Percentiles rank a stretch among this genome's conserved stretches.
Conservation (phyloP, 2,329 filamentous ascomycete species). For the Fusarium foetens region DNA sequence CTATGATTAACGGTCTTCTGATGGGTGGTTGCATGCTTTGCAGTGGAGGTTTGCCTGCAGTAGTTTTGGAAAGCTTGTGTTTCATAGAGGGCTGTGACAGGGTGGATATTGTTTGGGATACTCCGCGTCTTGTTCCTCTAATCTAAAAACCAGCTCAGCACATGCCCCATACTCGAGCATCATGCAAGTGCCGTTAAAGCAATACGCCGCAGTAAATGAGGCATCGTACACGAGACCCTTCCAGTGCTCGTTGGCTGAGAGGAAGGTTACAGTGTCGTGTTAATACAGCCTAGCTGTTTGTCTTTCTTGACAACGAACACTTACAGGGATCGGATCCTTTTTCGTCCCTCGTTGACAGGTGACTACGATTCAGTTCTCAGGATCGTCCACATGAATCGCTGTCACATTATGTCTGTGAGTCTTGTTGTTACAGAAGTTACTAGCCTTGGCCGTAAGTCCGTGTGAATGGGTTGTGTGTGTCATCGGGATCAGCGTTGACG, state of each 20-base stretch:
- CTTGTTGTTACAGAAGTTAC: constrained; percentile 4
- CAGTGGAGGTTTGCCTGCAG: constrained; percentile 20
- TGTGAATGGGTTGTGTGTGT: constrained; percentile 3
- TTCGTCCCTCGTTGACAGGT: constrained; percentile 12
- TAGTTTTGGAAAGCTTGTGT: constrained; percentile 13
- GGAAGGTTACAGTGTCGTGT: constrained; percentile 3
- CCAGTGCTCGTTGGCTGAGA: background rate
- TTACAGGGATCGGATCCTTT: constrained; percentile 13
- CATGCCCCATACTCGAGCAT: background rate
- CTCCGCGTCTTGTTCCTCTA: constrained; percentile 34
- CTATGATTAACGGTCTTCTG: background rate
- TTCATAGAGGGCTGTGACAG: constrained; percentile 27
- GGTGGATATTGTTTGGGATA: constrained; percentile 29
- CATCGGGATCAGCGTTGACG: constrained; percentile 26
- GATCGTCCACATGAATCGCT: constrained; percentile 42
- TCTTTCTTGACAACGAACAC: background rate
- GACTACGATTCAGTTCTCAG: constrained; percentile 31
- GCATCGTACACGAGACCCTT: constrained; percentile 2
- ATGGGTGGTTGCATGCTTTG: constrained; percentile 22
- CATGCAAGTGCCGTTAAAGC: constrained; percentile 21
- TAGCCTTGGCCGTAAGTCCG: constrained; percentile 12
- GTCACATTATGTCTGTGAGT: constrained; percentile 33
- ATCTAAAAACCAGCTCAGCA: constrained; percentile 30
- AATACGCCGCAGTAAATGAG: constrained; percentile 27
- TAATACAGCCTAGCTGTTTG: constrained; percentile 4